Evolutionary conservation across 257 asterid genomes (phyloP), one percentile per base, ranked within the genome.

Genomic region (Dorcoceras hygrometricum): DNA sequence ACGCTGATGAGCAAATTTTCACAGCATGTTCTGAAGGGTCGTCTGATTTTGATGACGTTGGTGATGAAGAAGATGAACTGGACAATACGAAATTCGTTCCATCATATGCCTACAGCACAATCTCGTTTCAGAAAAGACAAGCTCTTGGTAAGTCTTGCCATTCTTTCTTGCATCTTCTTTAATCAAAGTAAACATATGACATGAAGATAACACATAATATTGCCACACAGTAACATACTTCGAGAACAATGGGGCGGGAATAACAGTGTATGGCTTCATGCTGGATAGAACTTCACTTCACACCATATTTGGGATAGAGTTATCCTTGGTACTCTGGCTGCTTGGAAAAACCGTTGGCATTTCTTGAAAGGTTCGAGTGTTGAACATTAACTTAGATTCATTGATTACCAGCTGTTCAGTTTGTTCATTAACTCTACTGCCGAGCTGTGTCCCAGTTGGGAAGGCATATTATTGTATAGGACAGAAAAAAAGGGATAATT

Each of bases 41-140:
- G 0, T 80, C 85, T 1, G 96, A 89, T 74, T 32, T 53, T 1
- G 96, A 87, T 0, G 97, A 89, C 26, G 95, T 83, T n/a, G 96
- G 96, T 0, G 96, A 85, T 36, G 99, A 93, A 81, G 99, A 93
- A 74, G 97, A 93, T 20, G 97, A 93, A 64, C 70, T 93, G 3
- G 96, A 93, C 68, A 85, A 88, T 65, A 72, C 87, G 18, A 81
- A 84, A 51, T 80, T 93, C 20, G 73, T 86, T 28, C 91, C 83
- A 0, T 77, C 95, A 0, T 86, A 85, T 55, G 84, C 74, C 6
- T 69, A 78, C 75, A 90, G 84, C 89, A 85, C 97, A 4, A 78
- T 90, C 70, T 93, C 99, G 6, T 90, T 90, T 65, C 99, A 93
- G 73, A 93, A 88, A 75, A 80, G 97, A 70, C 99, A 93, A 57